Conservation (phyloP, 768 basidiomycete species). For the Mycena filopes region DNA sequence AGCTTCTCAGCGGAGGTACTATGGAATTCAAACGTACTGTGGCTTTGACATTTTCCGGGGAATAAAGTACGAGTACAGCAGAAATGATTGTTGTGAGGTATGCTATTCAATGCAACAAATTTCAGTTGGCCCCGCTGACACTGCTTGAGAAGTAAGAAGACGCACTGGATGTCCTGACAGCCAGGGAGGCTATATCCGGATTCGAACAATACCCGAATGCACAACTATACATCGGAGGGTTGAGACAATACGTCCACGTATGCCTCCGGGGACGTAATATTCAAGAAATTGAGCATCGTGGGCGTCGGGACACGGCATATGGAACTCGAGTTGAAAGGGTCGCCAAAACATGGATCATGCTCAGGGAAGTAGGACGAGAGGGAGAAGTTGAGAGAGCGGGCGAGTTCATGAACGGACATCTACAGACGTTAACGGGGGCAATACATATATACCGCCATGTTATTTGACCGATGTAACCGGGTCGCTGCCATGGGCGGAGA, state of each 20-base stretch:
- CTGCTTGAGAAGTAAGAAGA: conserved; percentile 1
- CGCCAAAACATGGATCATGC: conserved; percentile 25
- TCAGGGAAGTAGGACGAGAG: conserved; percentile 2
- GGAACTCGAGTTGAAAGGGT: conserved; percentile 13
- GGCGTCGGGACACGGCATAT: conserved; percentile 18
- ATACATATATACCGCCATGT: no score
- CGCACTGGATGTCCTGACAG: conserved; percentile 27
- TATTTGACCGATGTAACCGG: no score
- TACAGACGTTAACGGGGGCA: no score
- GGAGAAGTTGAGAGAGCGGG: no score
- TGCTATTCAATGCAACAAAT: conserved; percentile 2
- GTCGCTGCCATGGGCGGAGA: no score
- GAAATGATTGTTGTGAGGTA: conserved; percentile 27
- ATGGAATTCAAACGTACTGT: background rate
- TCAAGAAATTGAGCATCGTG: conserved; percentile 22
- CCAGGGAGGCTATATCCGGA: conserved; percentile 28
- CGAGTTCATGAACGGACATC: no score
- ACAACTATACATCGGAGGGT: conserved; percentile 23
- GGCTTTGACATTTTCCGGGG: conserved; percentile 18
- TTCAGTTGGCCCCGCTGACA: no score
- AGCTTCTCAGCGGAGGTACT: background rate
- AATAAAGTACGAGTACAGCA: conserved; percentile 23
- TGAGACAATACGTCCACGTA: conserved; percentile 23
- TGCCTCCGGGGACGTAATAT: conserved; percentile 9
- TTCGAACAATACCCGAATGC: no score